Percentiles rank a stretch among this genome's conserved stretches.
Evolutionary conservation across 208 protist genomes (phyloP).

Genomic region (Wallacemonas rigidus): DNA sequence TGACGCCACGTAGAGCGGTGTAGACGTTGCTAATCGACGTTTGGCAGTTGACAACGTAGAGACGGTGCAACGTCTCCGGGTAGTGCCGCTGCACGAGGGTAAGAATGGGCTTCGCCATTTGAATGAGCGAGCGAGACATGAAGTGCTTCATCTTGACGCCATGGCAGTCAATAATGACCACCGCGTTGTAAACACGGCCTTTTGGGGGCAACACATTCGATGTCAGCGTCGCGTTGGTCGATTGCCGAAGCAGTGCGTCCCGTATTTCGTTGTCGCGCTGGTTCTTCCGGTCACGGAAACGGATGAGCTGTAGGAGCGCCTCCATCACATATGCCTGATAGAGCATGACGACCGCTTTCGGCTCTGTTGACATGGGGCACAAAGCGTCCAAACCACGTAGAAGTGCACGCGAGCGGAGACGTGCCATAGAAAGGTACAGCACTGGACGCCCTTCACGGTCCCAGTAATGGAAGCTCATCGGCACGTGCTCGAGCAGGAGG

Average conservation of each 20-base stretch:
- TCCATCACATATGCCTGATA: slow-evolving; percentile 63
- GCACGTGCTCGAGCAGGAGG: slow-evolving; percentile 36
- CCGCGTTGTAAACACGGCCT: slow-evolving; percentile 28
- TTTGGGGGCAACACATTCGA: slow-evolving; percentile 22
- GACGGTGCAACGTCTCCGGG: slow-evolving; percentile 55
- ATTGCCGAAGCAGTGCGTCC: slow-evolving; percentile 20
- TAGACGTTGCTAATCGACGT: slow-evolving; percentile 35
- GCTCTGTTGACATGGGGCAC: slow-evolving; percentile 43
- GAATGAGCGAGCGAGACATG: slow-evolving; percentile 35
- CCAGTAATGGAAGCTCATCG: slow-evolving; percentile 69
- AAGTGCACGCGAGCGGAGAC: slow-evolving; percentile 36
- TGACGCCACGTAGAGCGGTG: slow-evolving; percentile 24
- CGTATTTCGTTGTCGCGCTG: slow-evolving; percentile 23
- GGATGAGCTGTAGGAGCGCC: slow-evolving; percentile 52
- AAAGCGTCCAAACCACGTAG: slow-evolving; percentile 47
- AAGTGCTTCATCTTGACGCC: slow-evolving; percentile 32
- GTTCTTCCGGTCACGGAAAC: slow-evolving; percentile 41
- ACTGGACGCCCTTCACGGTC: slow-evolving; percentile 66
- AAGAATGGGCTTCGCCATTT: slow-evolving; percentile 42
- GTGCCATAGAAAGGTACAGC: slow-evolving; percentile 48
- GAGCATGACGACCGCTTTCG: slow-evolving; percentile 43
- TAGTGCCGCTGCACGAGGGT: slow-evolving; percentile 43
- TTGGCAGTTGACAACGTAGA: slow-evolving; percentile 62
- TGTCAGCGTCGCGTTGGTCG: background rate
- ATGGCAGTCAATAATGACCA: slow-evolving; percentile 52